These are phyloP conservation scores for Psophocarpus tetragonolobus DNA, from an alignment of 306 rosid genomes.

Conservation along the genomic window DNA sequence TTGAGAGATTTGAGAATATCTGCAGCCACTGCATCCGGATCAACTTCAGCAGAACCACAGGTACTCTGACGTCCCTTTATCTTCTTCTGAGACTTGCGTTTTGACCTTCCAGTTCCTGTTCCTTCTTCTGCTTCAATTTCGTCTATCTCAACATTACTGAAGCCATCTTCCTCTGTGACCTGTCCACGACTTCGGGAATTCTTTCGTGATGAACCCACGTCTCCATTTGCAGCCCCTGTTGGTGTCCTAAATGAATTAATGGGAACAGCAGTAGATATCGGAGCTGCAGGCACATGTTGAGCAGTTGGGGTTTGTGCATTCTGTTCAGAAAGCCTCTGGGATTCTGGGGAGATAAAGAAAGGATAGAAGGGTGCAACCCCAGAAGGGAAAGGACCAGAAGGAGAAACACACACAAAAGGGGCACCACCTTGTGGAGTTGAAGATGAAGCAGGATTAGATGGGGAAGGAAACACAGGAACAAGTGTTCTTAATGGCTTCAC, in stretches of 20 bases:
- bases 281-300: conserved; percentile 34
- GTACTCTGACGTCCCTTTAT: conserved; percentile 35
- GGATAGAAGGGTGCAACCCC: conserved; percentile 81
- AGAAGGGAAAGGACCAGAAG: conserved; percentile 87
- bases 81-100: conserved; percentile 44
- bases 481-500: conserved; percentile 82
- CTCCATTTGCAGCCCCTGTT: conserved; percentile 47
- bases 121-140: conserved; percentile 46
- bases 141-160: conserved; percentile 26
- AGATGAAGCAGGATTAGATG: conserved; percentile 59
- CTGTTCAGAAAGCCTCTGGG: conserved; percentile 61
- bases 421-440: conserved; percentile 74
- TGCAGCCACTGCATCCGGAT: conserved; percentile 53
- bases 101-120: conserved; percentile 43
- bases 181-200: conserved; percentile 30
- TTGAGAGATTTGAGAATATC: conserved; percentile 53
- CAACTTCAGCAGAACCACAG: conserved; percentile 38
- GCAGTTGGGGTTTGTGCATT: conserved; percentile 45
- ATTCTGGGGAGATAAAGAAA: conserved; percentile 52
- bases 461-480: conserved; percentile 76
- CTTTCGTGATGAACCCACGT: conserved; percentile 39
- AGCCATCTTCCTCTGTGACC: conserved; percentile 49
- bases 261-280: conserved; percentile 69
- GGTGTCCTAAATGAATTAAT: conserved; percentile 74
- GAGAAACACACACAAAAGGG: conserved; percentile 84